These are phyloP conservation scores for Colletotrichum sp. DNA, from an alignment of 2,329 filamentous ascomycete species.

Conservation along the genomic window DNA sequence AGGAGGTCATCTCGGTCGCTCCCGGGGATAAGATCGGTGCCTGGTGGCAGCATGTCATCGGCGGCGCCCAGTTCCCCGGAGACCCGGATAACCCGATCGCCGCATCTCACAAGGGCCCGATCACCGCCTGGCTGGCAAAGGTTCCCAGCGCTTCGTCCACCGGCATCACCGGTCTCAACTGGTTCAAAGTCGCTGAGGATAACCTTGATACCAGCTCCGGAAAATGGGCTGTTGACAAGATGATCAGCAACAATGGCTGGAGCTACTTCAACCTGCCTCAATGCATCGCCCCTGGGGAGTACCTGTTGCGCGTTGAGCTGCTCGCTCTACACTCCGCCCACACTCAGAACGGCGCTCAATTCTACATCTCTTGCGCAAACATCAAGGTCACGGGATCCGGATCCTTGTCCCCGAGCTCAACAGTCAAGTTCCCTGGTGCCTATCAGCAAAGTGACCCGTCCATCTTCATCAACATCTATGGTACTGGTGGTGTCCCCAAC, in stretches of 20 bases:
- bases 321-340: constrained; percentile 57
- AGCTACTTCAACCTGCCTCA: constrained; percentile 53
- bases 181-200: constrained; percentile 49
- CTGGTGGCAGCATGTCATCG: constrained; percentile 59
- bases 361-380: constrained; percentile 62
- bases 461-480: constrained; percentile 54
- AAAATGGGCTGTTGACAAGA: constrained; percentile 54
- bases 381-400: constrained; percentile 54
- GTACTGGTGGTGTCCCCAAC: constrained; percentile 43
- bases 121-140: constrained; percentile 58
- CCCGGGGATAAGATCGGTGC: constrained; percentile 57
- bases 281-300: constrained; percentile 58
- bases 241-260: constrained; percentile 49
- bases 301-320: constrained; percentile 60
- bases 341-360: constrained; percentile 50
- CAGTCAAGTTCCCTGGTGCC: constrained; percentile 50
- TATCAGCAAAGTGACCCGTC: constrained; percentile 49
- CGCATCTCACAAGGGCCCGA: constrained; percentile 57
- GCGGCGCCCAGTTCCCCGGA: constrained; percentile 53
- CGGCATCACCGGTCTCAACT: constrained; percentile 37
- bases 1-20: constrained; percentile 51
- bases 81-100: constrained; percentile 61
- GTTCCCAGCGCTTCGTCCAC: constrained; percentile 55
- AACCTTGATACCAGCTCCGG: constrained; percentile 46
- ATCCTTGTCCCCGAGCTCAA: constrained; percentile 36